Conservation (phyloP, 208 protist genomes). For the Leishmania mexicana region DNA sequence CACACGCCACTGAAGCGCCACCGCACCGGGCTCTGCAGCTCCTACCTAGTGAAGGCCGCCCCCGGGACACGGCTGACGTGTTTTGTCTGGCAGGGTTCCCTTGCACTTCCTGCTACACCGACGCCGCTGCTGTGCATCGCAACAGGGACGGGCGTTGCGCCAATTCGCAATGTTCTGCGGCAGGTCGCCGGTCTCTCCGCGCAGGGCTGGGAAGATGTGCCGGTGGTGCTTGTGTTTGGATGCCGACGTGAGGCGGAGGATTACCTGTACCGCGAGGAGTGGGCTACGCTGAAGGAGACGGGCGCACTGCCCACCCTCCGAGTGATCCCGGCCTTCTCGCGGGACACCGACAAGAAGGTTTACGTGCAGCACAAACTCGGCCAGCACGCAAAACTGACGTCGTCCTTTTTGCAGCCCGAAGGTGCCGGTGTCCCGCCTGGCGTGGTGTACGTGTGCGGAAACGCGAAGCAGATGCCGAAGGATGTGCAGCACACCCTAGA, state of each 20-base stretch:
- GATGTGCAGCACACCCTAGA: conserved; percentile 61
- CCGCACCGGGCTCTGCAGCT: conserved; percentile 78
- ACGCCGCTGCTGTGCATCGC: conserved; percentile 69
- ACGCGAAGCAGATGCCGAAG: conserved; percentile 88
- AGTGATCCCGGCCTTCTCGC: conserved; percentile 85
- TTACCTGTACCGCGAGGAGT: conserved; percentile 79
- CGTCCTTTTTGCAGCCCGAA: conserved; percentile 42
- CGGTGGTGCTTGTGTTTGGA: conserved; percentile 84
- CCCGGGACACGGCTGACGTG: conserved; percentile 53
- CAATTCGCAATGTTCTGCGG: conserved; percentile 70
- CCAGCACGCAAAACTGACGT: conserved; percentile 58
- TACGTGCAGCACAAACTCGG: conserved; percentile 91
- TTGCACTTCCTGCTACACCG: conserved; percentile 45
- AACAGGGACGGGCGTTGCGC: conserved; percentile 87
- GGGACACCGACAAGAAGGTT: conserved; percentile 73
- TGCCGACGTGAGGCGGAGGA: conserved; percentile 73
- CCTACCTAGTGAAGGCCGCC: conserved; percentile 34
- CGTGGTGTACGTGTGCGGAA: conserved; percentile 82
- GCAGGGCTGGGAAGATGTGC: conserved; percentile 41
- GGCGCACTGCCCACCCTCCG: conserved; percentile 45
- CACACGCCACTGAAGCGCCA: conserved; percentile 75
- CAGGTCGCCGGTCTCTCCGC: conserved; percentile 47
- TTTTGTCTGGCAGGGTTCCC: conserved; percentile 71
- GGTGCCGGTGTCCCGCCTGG: conserved; percentile 20
- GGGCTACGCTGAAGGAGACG: conserved; percentile 30